Percentiles rank a stretch among this genome's conserved stretches.
These are phyloP conservation scores for Calonectria hawksworthii DNA, from an alignment of 2,329 filamentous ascomycete genomes.

Conservation along the genomic window DNA sequence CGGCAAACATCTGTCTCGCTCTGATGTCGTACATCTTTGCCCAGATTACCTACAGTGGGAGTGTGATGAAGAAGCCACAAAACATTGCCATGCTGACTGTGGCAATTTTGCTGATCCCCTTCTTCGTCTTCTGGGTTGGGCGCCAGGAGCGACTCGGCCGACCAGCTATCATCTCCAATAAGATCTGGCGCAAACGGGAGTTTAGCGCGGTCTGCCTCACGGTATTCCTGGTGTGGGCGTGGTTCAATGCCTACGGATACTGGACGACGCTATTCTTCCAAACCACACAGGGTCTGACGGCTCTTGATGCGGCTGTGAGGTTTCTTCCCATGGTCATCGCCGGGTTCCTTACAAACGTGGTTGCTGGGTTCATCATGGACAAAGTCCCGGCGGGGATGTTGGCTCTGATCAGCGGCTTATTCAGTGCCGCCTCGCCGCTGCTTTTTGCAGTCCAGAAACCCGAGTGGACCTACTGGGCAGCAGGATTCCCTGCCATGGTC, in stretches of 20 bases:
- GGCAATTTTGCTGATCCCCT: conserved; percentile 16
- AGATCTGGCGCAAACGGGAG: conserved; percentile 66
- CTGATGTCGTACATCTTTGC: conserved; percentile 29
- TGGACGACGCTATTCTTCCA: conserved; percentile 40
- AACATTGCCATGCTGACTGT: conserved; percentile 26
- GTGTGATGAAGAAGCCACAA: conserved; percentile 21
- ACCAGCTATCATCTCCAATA: conserved; percentile 63
- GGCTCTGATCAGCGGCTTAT: background rate
- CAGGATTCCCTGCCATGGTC: conserved; percentile 78
- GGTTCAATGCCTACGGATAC: conserved; percentile 59
- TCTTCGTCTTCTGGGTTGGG: conserved; percentile 31
- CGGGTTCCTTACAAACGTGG: conserved; percentile 17
- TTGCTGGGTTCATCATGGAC: conserved; percentile 19
- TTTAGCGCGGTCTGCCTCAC: conserved; percentile 66
- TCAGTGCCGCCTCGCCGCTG: conserved; percentile 22
- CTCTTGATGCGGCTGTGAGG: conserved; percentile 14
- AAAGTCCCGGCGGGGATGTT: conserved; percentile 19
- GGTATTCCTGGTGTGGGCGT: conserved; percentile 57
- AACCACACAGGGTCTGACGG: conserved; percentile 9
- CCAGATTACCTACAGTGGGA: conserved; percentile 17
- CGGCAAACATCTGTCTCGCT: conserved; percentile 21
- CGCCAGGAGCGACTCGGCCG: conserved; percentile 25
- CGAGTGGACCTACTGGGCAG: conserved; percentile 73
- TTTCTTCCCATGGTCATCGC: conserved; percentile 22
- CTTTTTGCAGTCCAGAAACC: conserved; percentile 25